Evolutionary conservation across 169 alveolate species (phyloP).

Genomic region (Plasmodium gaboni): DNA sequence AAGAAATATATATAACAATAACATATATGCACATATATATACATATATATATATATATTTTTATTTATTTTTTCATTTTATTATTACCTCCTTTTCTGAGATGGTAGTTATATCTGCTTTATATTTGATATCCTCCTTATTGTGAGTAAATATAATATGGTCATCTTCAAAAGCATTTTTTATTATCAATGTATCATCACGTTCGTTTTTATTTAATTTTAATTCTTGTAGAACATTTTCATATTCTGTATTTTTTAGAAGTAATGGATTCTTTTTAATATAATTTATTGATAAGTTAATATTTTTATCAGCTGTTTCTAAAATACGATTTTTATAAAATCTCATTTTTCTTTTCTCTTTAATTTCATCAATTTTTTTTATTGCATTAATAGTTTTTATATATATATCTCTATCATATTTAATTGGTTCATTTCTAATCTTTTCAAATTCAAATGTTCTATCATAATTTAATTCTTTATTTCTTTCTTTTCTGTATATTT

Average conservation of each 20-base stretch:
- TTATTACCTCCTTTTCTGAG: conserved; percentile 27
- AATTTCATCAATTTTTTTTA: conserved; percentile 95
- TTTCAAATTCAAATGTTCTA: conserved; percentile 96
- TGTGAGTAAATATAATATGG: conserved; percentile 11
- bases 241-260: conserved; percentile 36
- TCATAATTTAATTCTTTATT: conserved; percentile 98
- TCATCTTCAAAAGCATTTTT: conserved; percentile 33
- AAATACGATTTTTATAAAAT: conserved; percentile 75
- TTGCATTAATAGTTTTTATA: conserved; percentile 96
- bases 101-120: conserved; percentile 12
- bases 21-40: not conserved
- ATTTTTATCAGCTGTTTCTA: conserved; percentile 33
- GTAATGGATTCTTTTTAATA: conserved; percentile 48
- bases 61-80: not conserved
- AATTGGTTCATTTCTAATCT: conserved; percentile 95
- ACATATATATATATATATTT: not conserved
- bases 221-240: conserved; percentile 44
- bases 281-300: conserved; percentile 57
- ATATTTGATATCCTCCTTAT: conserved; percentile 1
- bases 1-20: not conserved
- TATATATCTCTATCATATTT: conserved; percentile 96
- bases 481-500: conserved; percentile 95
- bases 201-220: not conserved
- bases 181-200: conserved; percentile 3
- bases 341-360: conserved; percentile 91